Evolutionary conservation across 768 basidiomycete genomes (phyloP).

Genomic region (Gloeostereum incarnatum): DNA sequence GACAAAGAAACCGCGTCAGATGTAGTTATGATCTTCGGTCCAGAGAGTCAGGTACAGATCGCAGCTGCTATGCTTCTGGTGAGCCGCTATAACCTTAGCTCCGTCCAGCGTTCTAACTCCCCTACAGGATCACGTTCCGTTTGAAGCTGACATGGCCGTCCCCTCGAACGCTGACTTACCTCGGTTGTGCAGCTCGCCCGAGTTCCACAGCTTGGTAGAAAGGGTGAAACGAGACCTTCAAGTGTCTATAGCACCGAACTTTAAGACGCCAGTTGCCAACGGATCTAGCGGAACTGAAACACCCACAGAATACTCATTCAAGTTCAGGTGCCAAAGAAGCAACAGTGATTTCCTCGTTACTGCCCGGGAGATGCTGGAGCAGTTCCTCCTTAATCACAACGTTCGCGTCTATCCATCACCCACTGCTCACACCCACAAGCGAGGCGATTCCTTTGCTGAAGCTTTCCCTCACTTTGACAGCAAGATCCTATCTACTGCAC

Average conservation of each 20-base stretch:
- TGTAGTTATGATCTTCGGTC: constrained; percentile 92
- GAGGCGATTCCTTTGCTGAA: constrained; percentile 89
- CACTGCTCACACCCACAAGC: constrained; percentile 71
- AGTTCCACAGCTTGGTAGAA: constrained; percentile 81
- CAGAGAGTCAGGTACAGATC: constrained; percentile 94
- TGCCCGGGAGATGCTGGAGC: constrained; percentile 87
- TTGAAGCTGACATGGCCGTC: constrained; percentile 90
- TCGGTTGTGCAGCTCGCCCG: constrained; percentile 64
- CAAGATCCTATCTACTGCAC: constrained; percentile 78
- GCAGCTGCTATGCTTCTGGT: constrained; percentile 94
- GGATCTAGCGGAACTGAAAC: constrained; percentile 42
- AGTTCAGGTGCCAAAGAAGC: constrained; percentile 91
- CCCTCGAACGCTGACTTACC: constrained; percentile 78
- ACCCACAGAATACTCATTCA: constrained; percentile 80
- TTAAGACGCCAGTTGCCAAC: constrained; percentile 46
- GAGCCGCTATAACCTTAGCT: constrained; percentile 15
- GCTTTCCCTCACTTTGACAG: constrained; percentile 96
- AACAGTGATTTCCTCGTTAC: constrained; percentile 90
- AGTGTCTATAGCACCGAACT: constrained; percentile 78
- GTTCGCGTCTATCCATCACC: constrained; percentile 76
- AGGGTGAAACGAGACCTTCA: constrained; percentile 91
- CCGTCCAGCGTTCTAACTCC: constrained; percentile 3
- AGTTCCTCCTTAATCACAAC: constrained; percentile 79
- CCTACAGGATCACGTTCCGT: constrained; percentile 85
- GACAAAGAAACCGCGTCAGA: constrained; percentile 94